Base-by-base conservation (phyloP, 768 basidiomycete genomes). In the Brasilioporus rufonigricans region DNA sequence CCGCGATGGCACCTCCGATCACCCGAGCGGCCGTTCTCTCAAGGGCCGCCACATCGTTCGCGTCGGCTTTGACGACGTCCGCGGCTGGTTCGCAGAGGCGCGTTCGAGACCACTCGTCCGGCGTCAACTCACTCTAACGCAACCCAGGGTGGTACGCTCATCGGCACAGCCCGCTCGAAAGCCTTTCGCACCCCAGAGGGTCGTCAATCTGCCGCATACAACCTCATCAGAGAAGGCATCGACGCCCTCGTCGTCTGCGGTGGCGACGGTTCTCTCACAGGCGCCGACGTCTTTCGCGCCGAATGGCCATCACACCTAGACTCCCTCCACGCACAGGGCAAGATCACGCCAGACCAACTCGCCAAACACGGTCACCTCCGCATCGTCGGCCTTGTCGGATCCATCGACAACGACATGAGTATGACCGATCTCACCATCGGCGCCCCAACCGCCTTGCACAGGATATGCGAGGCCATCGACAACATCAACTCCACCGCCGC, bases 391-490 rank as follows among this genome's bases (percentile, higher is more conserved):
- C 84, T 99, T 39, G 97, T 98, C 56, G 97, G 97, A 33, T 96
- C 93, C 5, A 98, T 99, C 67, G 97, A 99, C 74, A 99, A 99
- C 66, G 97, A 98, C 69, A 98, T 99, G 95, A 89, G 91, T 16
- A 80, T 96, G 82, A 98, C 97, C 19, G 94, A 98, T 72, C 72
- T 97, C 66, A 99, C 97, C 8, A 98, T 98, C 66, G 97, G 96
- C 45, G 96, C 94, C 1, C 86, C 91, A 1, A 99, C 96, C 2
- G 96, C 96, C 19, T 76, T 99, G 35, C 94, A 96, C 61, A 84
- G 97, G 39, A 98, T 98, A 52, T 98, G 97, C 73, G 97, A 98
- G 71, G 86, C 94, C 26, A 91, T 99, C 71, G 97, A 99, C 69
- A 96, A 93, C 60, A 98, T 99, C 72, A 96, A 94, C 63, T 95